Evolutionary conservation across 352 stramenopile genomes (phyloP), one percentile per base, ranked within the genome.

Genomic region (Phytophthora ohioensis): DNA sequence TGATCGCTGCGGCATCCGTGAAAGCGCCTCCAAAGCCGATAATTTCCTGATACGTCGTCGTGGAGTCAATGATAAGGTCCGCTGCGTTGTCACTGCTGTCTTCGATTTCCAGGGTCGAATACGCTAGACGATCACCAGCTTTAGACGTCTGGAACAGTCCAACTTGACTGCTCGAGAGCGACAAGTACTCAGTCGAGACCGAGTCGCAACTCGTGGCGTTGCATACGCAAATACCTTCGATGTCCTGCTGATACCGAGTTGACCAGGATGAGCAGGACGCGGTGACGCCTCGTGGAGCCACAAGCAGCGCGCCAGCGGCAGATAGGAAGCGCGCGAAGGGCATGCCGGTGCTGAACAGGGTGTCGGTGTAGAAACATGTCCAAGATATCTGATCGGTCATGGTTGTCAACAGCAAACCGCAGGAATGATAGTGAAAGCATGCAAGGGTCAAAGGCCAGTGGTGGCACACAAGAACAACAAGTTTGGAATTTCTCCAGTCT

Each of bases 21-120:
- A 97, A 97, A 21, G 92, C 90, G 15, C 91, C 92, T 9, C 92
- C 92, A 65, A 98, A 98, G 13, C 92, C 92, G 32, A 90, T 78
- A 46, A 98, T 96, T 59, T 87, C 75, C 71, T 97, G 84, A 76
- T 84, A 92, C 56, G 68, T 89, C 32, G 72, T 77, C 0, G 54
- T 64, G 9, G 77, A 78, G 57, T 93, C 80, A 32, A 91, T 75
- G 27, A 76, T 64, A 30, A 85, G 79, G 54, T 88, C 80, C 11
- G 76, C 74, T 8, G 43, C 57, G 10, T 62, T 57, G 17, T 65
- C 73, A 10, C 35, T 45, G 5, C 27, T 46, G 10, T n/a, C 73
- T 31, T 63, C 49, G 38, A 82, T 36, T 8, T 59, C 43, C 38
- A 82, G 59, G 5, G 73, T 78, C 38, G 71, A 78, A 58, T 84